phyloP scores from a whole-genome alignment of 2,329 filamentous ascomycete species.

The Cytospora mali region DNA sequence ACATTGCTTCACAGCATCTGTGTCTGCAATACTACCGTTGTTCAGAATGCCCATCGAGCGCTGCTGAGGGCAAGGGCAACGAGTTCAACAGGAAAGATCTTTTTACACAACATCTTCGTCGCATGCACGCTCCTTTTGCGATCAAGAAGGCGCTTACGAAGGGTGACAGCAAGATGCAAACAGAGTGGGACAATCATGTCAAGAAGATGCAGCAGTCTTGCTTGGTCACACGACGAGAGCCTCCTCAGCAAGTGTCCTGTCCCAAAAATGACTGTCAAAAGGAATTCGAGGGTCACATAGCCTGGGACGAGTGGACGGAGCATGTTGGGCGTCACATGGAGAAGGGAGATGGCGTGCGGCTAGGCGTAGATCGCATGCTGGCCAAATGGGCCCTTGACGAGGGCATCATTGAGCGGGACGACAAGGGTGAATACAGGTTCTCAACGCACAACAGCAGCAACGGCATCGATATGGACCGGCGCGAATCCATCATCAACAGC shows the following conservation, averaged over 20 bases:
- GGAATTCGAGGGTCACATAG: conserved; percentile 69
- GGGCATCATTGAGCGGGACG: conserved; percentile 61
- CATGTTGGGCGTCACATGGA: conserved; percentile 92
- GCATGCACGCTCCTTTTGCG: conserved; percentile 82
- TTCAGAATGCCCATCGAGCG: conserved; percentile 59
- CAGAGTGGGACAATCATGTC: conserved; percentile 66
- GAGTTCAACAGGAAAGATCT: conserved; percentile 95
- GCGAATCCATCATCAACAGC: conserved; percentile 30
- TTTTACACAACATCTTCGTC: conserved; percentile 89
- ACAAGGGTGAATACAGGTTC: conserved; percentile 60
- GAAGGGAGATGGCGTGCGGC: conserved; percentile 60
- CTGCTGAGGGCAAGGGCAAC: conserved; percentile 59
- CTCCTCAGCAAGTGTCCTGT: conserved; percentile 73
- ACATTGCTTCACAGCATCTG: conserved; percentile 89
- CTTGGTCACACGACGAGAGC: conserved; percentile 66
- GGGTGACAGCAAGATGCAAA: conserved; percentile 59
- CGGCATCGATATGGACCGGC: conserved; percentile 30
- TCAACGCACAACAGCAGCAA: conserved; percentile 44
- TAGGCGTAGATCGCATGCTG: conserved; percentile 61
- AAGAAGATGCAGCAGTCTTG: conserved; percentile 76
- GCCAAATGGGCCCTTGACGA: conserved; percentile 66
- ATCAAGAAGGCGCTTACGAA: conserved; percentile 61
- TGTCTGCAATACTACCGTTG: conserved; percentile 67
- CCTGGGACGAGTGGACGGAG: conserved; percentile 91
- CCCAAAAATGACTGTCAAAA: conserved; percentile 71